phyloP scores from a whole-genome alignment of 1,284 basidiomycete genomes.

The Anthracocystis panici-leucophaei region DNA sequence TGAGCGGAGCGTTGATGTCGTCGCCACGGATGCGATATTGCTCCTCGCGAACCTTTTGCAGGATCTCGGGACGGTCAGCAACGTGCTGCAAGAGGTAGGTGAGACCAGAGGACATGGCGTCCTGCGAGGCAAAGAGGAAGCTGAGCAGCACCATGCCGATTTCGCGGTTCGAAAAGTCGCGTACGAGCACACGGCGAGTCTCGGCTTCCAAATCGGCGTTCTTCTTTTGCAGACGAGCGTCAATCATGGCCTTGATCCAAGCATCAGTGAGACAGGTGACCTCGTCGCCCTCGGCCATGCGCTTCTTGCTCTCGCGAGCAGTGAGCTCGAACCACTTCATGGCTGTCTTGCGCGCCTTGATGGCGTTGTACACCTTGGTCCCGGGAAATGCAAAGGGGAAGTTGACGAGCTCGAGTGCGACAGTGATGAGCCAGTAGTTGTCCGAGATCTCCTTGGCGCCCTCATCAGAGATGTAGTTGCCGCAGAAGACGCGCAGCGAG shows the following conservation, averaged over 20 bases:
- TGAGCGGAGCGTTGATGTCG: slow-evolving; percentile 83
- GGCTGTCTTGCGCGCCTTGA: slow-evolving; percentile 89
- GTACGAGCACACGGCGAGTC: slow-evolving; percentile 71
- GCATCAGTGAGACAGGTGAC: slow-evolving; percentile 91
- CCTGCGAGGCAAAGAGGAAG: slow-evolving; percentile 97
- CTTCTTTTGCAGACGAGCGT: slow-evolving; percentile 72
- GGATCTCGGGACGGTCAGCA: slow-evolving; percentile 88
- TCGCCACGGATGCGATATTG: slow-evolving; percentile 85
- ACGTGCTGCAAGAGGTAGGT: slow-evolving; percentile 97
- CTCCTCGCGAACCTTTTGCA: slow-evolving; percentile 90
- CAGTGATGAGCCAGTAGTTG: slow-evolving; percentile 96
- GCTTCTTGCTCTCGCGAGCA: slow-evolving; percentile 82
- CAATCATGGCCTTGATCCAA: slow-evolving; percentile 83
- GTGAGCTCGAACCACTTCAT: slow-evolving; percentile 86
- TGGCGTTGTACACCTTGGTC: slow-evolving; percentile 94
- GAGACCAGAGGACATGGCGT: slow-evolving; percentile 86
- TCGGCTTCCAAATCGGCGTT: slow-evolving; percentile 73
- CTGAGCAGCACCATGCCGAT: slow-evolving; percentile 94
- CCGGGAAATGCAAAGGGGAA: slow-evolving; percentile 85
- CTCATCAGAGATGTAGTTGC: slow-evolving; percentile 84
- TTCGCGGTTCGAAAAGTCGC: slow-evolving; percentile 91
- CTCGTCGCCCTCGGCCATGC: slow-evolving; percentile 84
- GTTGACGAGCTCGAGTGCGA: slow-evolving; percentile 96
- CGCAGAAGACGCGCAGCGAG: slow-evolving; percentile 94
- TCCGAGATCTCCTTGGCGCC: slow-evolving; percentile 85